Conservation (phyloP, 192 early-diverging fungal species). For the Coemansia sp. region DNA sequence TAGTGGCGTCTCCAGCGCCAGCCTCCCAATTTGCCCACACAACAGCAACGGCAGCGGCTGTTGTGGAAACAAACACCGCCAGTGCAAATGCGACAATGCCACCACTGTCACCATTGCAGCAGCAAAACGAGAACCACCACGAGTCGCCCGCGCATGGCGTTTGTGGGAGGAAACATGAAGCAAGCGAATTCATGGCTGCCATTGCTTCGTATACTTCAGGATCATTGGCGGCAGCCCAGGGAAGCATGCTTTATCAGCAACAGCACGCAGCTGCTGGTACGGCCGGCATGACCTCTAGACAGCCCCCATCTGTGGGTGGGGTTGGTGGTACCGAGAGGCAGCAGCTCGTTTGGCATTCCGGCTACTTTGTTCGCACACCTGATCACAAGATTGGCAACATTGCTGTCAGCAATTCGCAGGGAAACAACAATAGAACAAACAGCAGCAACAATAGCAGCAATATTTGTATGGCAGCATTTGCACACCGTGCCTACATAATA, state of each 20-base stretch:
- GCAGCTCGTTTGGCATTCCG: slow-evolving; percentile 22
- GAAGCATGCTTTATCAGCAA: neutral
- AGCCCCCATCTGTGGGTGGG: neutral
- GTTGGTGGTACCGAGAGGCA: neutral
- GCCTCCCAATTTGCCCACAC: neutral
- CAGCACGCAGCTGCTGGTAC: neutral
- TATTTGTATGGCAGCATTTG: slow-evolving; percentile 23
- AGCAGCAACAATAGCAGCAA: neutral
- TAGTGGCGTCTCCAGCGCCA: slow-evolving; percentile 11
- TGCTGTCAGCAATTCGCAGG: neutral
- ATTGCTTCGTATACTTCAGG: neutral
- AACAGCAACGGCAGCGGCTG: neutral
- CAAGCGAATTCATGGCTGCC: slow-evolving; percentile 3
- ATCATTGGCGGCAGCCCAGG: neutral
- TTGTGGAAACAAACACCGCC: neutral
- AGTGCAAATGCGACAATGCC: neutral
- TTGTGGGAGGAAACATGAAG: neutral
- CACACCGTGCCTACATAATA: slow-evolving; percentile 35
- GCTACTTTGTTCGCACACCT: slow-evolving; percentile 21
- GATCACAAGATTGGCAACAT: neutral
- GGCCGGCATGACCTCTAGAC: neutral
- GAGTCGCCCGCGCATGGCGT: neutral
- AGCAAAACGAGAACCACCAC: neutral
- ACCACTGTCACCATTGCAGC: neutral
- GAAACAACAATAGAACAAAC: neutral